Conservation (phyloP, 1,284 basidiomycete genomes). For the Somion occarium region DNA sequence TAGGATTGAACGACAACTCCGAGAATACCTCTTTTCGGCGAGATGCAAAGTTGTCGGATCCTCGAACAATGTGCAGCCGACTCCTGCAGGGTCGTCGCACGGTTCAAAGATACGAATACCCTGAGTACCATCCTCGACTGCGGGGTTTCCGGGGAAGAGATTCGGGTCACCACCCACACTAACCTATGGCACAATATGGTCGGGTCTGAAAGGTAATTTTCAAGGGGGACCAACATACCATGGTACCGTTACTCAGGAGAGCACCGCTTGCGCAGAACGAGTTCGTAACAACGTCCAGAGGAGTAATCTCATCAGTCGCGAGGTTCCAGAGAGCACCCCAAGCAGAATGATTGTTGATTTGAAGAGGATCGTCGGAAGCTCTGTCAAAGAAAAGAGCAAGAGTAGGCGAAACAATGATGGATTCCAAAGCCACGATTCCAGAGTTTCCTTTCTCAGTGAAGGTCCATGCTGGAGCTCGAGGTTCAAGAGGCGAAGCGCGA, state of each 20-base stretch:
- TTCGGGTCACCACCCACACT: slow-evolving; percentile 40
- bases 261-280: slow-evolving; percentile 50
- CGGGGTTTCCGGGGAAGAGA: slow-evolving; percentile 34
- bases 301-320: slow-evolving; percentile 33
- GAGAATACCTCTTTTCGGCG: slow-evolving; percentile 28
- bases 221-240: slow-evolving; percentile 25
- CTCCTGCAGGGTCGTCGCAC: too few relatives aligned
- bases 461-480: slow-evolving; percentile 19
- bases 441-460: slow-evolving; percentile 31
- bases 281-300: slow-evolving; percentile 43
- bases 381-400: slow-evolving; percentile 43
- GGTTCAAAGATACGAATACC: slow-evolving; percentile 33
- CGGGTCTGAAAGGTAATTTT: slow-evolving; percentile 1
- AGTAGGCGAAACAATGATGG: slow-evolving; percentile 41
- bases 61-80: slow-evolving; percentile 38
- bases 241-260: slow-evolving; percentile 44
- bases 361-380: slow-evolving; percentile 40
- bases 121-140: slow-evolving; percentile 31
- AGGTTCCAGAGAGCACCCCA: slow-evolving; percentile 45
- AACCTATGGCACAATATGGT: slow-evolving; percentile 24
- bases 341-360: slow-evolving; percentile 37
- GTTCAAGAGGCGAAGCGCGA: too few relatives aligned
- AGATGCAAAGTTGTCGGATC: slow-evolving; percentile 34
- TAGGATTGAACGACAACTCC: too few relatives aligned
- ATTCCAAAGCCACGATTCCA: slow-evolving; percentile 43